These are phyloP conservation scores for Tilletia walkeri DNA, from an alignment of 1,284 basidiomycete genomes.

Conservation along the genomic window DNA sequence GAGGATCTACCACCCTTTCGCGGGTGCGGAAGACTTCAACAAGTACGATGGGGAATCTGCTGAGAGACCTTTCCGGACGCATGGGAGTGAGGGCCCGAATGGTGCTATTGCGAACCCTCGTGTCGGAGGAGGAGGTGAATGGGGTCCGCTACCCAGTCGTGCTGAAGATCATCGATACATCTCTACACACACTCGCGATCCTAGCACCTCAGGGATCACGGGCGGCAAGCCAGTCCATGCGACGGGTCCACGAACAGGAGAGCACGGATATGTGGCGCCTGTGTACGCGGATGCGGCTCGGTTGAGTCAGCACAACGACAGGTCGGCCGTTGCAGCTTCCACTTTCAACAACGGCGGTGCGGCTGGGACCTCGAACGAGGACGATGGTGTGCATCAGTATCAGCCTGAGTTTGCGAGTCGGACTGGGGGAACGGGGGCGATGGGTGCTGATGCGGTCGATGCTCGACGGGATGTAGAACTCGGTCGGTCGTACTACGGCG, in stretches of 20 bases:
- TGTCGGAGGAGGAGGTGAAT: constrained; percentile 17
- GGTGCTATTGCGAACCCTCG: constrained; percentile 8
- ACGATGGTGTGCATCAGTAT: background rate
- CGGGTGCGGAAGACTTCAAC: constrained; percentile 14
- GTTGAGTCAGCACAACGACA: background rate
- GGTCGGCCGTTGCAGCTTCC: no score
- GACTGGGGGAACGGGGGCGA: background rate
- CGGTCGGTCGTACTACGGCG: background rate
- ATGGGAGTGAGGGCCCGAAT: constrained; percentile 8
- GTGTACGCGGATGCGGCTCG: background rate
- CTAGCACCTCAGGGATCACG: background rate
- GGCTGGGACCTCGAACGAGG: no score
- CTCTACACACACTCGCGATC: background rate
- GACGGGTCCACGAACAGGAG: background rate
- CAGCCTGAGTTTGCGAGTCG: constrained; percentile 11
- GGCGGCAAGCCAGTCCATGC: background rate
- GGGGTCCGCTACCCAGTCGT: background rate
- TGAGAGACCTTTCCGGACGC: constrained; percentile 18
- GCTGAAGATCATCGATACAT: background rate
- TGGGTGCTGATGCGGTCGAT: background rate
- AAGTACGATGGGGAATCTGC: constrained; percentile 20
- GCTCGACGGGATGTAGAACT: constrained; percentile 1
- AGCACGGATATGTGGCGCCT: background rate
- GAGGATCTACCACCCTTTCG: constrained; percentile 20
- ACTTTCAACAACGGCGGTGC: no score